Percentiles rank a stretch among this genome's conserved stretches.
Evolutionary conservation across 495 filamentous ascomycete genomes (phyloP).

Genomic region (Lasiosphaeria hispida): DNA sequence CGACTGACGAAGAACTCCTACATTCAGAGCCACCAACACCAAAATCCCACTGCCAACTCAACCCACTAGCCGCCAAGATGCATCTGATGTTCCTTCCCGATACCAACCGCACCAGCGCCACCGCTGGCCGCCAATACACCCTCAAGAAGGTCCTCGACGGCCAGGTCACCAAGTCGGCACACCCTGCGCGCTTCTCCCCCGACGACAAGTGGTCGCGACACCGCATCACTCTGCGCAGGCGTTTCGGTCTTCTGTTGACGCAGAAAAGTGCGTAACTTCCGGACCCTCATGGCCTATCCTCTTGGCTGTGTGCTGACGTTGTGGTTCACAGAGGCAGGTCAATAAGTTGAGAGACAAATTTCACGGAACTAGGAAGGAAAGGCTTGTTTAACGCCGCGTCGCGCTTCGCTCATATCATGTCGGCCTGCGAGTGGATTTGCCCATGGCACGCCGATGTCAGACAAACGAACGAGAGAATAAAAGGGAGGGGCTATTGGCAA

Average conservation of each 20-base stretch:
- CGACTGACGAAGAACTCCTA: neutral
- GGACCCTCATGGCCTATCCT: no score
- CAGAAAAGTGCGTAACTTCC: slow-evolving; percentile 65
- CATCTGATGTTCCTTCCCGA: slow-evolving; percentile 88
- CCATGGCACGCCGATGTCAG: no score
- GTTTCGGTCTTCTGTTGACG: slow-evolving; percentile 81
- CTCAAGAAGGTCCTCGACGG: slow-evolving; percentile 75
- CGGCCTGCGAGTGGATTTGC: no score
- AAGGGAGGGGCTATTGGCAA: neutral
- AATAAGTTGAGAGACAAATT: no score
- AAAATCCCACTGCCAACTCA: neutral
- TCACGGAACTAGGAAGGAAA: no score
- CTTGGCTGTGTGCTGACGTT: neutral
- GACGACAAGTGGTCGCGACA: slow-evolving; percentile 98
- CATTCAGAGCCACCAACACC: neutral
- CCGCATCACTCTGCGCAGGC: slow-evolving; percentile 87
- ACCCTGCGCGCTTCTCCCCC: slow-evolving; percentile 94
- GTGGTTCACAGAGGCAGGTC: neutral
- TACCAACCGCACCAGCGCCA: slow-evolving; percentile 58
- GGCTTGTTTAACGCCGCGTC: no score
- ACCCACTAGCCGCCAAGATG: slow-evolving; percentile 44
- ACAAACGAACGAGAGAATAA: neutral
- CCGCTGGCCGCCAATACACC: slow-evolving; percentile 62
- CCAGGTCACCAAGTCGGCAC: slow-evolving; percentile 88
- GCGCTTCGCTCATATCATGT: no score